phyloP scores from a whole-genome alignment of 2,329 filamentous ascomycete species.

The Hypoxylon sp. region DNA sequence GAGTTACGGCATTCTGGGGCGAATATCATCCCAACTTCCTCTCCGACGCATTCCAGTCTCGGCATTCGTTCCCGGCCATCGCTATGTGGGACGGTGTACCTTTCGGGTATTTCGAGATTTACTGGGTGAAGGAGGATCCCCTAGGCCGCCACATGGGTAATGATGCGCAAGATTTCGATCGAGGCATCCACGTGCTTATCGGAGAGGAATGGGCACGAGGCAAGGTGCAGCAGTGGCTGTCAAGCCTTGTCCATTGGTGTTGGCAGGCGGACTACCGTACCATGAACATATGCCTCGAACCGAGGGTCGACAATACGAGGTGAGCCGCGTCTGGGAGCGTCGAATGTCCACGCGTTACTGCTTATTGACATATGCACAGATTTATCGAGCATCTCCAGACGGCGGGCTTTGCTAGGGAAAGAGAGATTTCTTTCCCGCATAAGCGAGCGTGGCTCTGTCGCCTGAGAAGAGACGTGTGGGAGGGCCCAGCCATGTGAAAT shows the following conservation, averaged over 20 bases:
- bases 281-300: slow-evolving; percentile 84
- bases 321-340: slow-evolving; percentile 60
- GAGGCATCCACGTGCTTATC: slow-evolving; percentile 86
- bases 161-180: slow-evolving; percentile 79
- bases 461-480: slow-evolving; percentile 81
- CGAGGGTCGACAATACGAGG: slow-evolving; percentile 89
- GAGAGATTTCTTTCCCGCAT: slow-evolving; percentile 86
- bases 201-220: slow-evolving; percentile 93
- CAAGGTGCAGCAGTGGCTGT: slow-evolving; percentile 82
- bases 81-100: slow-evolving; percentile 94
- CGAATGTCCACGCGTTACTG: neutral
- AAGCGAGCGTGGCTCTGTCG: slow-evolving; percentile 91
- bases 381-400: slow-evolving; percentile 74
- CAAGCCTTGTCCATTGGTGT: slow-evolving; percentile 85
- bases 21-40: slow-evolving; percentile 72
- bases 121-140: slow-evolving; percentile 95
- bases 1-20: slow-evolving; percentile 88
- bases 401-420: slow-evolving; percentile 84
- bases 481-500: slow-evolving; percentile 65
- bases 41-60: slow-evolving; percentile 66
- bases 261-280: slow-evolving; percentile 81
- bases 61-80: slow-evolving; percentile 88
- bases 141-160: slow-evolving; percentile 74
- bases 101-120: slow-evolving; percentile 97
- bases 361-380: slow-evolving; percentile 51